phyloP scores from a whole-genome alignment of 2,329 filamentous ascomycete genomes.

The Emmonsia crescens region DNA sequence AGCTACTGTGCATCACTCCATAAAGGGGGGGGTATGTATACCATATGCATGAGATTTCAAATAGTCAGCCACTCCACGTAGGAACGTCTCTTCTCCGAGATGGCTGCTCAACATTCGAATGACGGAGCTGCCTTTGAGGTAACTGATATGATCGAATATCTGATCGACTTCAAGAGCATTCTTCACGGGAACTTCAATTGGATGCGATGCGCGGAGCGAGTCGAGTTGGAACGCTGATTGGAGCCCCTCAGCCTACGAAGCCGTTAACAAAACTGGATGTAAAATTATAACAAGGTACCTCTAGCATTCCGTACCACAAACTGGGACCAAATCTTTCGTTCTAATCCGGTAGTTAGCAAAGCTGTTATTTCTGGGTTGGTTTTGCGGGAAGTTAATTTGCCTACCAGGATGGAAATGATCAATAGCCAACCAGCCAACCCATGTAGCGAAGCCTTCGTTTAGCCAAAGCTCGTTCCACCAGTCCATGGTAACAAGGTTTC shows the following conservation, averaged over 20 bases:
- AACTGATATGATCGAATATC: conserved; percentile 95
- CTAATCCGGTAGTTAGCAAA: conserved; percentile 28
- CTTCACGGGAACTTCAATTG: conserved; percentile 88
- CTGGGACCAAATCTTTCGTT: conserved; percentile 96
- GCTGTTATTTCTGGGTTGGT: background rate
- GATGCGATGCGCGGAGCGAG: conserved; percentile 80
- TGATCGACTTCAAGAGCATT: conserved; percentile 95
- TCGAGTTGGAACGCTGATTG: conserved; percentile 87
- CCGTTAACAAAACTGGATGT: conserved; percentile 26
- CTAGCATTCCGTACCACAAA: conserved; percentile 62
- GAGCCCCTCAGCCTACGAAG: conserved; percentile 66
- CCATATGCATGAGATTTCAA: conserved; percentile 79
- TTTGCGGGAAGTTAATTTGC: conserved; percentile 8
- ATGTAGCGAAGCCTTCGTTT: conserved; percentile 94
- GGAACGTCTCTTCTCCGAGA: conserved; percentile 75
- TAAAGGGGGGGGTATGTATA: conserved; percentile 22
- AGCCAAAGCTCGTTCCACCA: conserved; percentile 94
- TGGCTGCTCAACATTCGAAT: conserved; percentile 94
- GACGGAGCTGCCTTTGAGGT: conserved; percentile 89
- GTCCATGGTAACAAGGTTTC: conserved; percentile 91
- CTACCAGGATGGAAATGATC: conserved; percentile 74
- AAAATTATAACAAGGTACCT: conserved; percentile 37
- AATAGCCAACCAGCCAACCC: conserved; percentile 91
- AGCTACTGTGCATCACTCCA: background rate
- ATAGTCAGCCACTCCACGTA: conserved; percentile 82